Conservation (phyloP, 2,329 filamentous ascomycete genomes). For the Fusarium redolens region DNA sequence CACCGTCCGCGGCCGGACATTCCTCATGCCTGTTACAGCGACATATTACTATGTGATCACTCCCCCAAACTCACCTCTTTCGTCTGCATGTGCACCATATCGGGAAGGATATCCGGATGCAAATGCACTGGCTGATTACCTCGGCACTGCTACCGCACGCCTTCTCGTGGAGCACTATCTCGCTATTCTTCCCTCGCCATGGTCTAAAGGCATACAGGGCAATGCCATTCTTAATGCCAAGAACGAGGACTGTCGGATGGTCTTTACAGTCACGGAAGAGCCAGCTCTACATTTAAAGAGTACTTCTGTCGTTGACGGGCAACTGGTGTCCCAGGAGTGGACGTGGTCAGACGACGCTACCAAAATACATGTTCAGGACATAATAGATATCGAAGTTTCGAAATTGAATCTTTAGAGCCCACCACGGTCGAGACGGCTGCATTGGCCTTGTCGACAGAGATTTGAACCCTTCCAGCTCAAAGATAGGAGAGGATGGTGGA, state of each 20-base stretch:
- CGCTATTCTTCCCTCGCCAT: constrained; percentile 39
- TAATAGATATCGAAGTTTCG: constrained; percentile 36
- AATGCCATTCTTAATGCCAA: constrained; percentile 47
- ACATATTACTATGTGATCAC: constrained; percentile 59
- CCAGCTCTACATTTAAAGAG: constrained; percentile 40
- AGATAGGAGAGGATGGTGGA: background rate
- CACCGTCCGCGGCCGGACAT: constrained; percentile 58
- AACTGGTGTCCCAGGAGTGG: constrained; percentile 43
- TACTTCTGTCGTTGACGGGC: constrained; percentile 28
- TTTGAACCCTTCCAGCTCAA: background rate
- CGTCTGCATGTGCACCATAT: constrained; percentile 56
- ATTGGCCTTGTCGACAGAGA: background rate
- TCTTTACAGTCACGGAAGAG: constrained; percentile 45
- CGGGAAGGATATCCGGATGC: constrained; percentile 58
- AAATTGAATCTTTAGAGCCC: constrained; percentile 32
- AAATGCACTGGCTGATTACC: constrained; percentile 58
- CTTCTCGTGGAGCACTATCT: constrained; percentile 54
- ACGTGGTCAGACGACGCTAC: constrained; percentile 42
- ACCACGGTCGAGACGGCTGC: too few species aligned
- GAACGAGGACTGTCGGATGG: constrained; percentile 46
- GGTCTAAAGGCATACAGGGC: constrained; percentile 49
- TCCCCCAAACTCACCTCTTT: constrained; percentile 51
- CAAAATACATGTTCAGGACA: constrained; percentile 34
- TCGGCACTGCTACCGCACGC: constrained; percentile 57
- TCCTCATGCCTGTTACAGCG: constrained; percentile 56